Evolutionary conservation across 148 eudicot species (phyloP).

Genomic region (Bassia scoparia): DNA sequence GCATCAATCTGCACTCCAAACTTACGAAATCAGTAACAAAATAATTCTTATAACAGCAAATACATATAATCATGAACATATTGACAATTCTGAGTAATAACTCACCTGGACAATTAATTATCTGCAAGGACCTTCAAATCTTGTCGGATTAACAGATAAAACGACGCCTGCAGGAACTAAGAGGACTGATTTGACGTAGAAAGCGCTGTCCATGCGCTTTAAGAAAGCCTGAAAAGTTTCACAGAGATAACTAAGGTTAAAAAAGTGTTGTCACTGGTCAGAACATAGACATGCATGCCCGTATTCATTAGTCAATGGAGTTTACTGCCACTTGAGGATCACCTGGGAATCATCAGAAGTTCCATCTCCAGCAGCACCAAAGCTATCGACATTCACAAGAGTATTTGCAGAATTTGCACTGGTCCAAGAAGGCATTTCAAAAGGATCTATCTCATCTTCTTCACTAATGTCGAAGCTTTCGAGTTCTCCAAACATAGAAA

Average conservation of each 20-base stretch:
- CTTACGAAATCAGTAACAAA: neutral
- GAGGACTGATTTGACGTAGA: constrained; percentile 57
- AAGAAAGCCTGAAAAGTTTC: constrained; percentile 55
- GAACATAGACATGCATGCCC: constrained; percentile 17
- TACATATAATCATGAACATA: neutral
- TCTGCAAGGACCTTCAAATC: constrained; percentile 73
- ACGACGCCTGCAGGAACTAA: constrained; percentile 66
- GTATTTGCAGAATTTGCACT: constrained; percentile 41
- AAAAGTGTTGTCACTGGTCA: neutral
- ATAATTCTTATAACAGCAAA: neutral
- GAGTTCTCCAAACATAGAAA: constrained; percentile 34
- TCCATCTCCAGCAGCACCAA: constrained; percentile 92
- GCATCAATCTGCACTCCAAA: constrained; percentile 60
- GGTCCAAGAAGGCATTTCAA: constrained; percentile 37
- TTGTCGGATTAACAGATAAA: constrained; percentile 87
- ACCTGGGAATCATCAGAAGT: constrained; percentile 88
- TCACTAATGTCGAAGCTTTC: constrained; percentile 53
- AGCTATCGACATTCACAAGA: constrained; percentile 77
- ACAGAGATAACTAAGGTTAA: neutral
- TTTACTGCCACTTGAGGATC: constrained; percentile 5
- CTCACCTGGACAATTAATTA: constrained; percentile 65
- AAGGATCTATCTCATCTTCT: constrained; percentile 37
- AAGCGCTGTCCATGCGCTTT: constrained; percentile 88
- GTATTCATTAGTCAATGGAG: constrained; percentile 9
- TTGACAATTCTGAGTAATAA: neutral